Conservation (phyloP, 495 filamentous ascomycete species). For the Physcia stellaris region DNA sequence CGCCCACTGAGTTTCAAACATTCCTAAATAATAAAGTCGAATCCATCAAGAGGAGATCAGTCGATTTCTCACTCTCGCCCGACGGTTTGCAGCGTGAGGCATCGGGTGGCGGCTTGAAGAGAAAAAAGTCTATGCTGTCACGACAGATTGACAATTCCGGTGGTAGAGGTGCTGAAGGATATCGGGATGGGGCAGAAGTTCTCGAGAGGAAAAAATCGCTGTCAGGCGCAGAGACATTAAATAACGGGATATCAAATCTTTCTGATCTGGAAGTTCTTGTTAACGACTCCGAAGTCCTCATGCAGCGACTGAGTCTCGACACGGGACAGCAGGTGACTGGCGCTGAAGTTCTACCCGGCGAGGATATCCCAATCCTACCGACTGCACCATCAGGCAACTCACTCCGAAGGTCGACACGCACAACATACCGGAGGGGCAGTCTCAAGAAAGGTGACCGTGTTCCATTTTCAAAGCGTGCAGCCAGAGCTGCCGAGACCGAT, state of each 20-base stretch:
- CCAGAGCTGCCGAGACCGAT: conserved; percentile 44
- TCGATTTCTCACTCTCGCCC: conserved; percentile 53
- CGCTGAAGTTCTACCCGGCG: conserved; percentile 35
- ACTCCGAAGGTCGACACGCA: conserved; percentile 78
- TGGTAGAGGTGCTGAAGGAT: conserved; percentile 47
- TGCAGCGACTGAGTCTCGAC: conserved; percentile 52
- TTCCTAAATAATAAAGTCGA: conserved; percentile 89
- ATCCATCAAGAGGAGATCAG: conserved; percentile 71
- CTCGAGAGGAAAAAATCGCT: conserved; percentile 63
- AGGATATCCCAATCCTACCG: conserved; percentile 81
- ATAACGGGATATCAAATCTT: conserved; percentile 45
- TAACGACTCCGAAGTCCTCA: conserved; percentile 57
- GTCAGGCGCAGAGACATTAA: conserved; percentile 32
- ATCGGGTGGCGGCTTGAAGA: conserved; percentile 50
- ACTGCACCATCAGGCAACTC: conserved; percentile 52
- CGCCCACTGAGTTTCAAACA: conserved; percentile 90
- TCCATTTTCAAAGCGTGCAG: conserved; percentile 63
- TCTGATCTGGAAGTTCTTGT: conserved; percentile 66
- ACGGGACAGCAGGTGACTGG: conserved; percentile 17
- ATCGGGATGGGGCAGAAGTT: conserved; percentile 77
- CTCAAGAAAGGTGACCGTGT: conserved; percentile 62
- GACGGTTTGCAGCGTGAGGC: conserved; percentile 48
- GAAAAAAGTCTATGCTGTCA: conserved; percentile 94
- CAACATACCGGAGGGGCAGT: conserved; percentile 83
- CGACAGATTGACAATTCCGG: conserved; percentile 68